Evolutionary conservation across 345 rosid species (phyloP).

Genomic region (Schrenkiella parvula): DNA sequence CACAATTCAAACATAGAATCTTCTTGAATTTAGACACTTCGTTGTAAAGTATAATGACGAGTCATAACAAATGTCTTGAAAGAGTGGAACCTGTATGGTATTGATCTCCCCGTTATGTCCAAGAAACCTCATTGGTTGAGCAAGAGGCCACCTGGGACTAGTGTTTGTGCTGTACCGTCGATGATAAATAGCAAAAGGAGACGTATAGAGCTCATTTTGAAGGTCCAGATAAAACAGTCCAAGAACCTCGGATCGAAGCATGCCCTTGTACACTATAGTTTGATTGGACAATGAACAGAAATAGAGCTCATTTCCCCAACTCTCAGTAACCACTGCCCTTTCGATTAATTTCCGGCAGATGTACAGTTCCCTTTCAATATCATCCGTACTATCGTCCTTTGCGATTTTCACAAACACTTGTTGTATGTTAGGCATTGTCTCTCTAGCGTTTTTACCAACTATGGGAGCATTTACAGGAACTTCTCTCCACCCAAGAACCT

Average conservation of each 20-base stretch:
- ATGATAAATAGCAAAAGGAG: slow-evolving; percentile 96
- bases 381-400: slow-evolving; percentile 81
- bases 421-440: slow-evolving; percentile 90
- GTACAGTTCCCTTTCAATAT: slow-evolving; percentile 90
- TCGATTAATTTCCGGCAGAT: slow-evolving; percentile 91
- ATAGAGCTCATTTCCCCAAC: slow-evolving; percentile 88
- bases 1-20: slow-evolving; percentile 8
- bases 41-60: not conserved
- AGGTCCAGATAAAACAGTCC: slow-evolving; percentile 84
- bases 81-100: slow-evolving; percentile 76
- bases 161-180: slow-evolving; percentile 96
- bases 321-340: slow-evolving; percentile 48
- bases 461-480: slow-evolving; percentile 84
- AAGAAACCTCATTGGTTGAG: slow-evolving; percentile 99
- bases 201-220: slow-evolving; percentile 62
- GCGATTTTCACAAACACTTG: slow-evolving; percentile 89
- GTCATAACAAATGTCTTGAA: not conserved
- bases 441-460: slow-evolving; percentile 91
- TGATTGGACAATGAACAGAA: slow-evolving; percentile 94
- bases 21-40: not conserved
- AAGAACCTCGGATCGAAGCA: slow-evolving; percentile 97
- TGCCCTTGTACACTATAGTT: slow-evolving; percentile 95
- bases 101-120: slow-evolving; percentile 99
- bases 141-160: slow-evolving; percentile 99
- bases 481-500: slow-evolving; percentile 94